Evolutionary conservation across 2,329 filamentous ascomycete species (phyloP).

Genomic region (Paraconiothyrium sp.): DNA sequence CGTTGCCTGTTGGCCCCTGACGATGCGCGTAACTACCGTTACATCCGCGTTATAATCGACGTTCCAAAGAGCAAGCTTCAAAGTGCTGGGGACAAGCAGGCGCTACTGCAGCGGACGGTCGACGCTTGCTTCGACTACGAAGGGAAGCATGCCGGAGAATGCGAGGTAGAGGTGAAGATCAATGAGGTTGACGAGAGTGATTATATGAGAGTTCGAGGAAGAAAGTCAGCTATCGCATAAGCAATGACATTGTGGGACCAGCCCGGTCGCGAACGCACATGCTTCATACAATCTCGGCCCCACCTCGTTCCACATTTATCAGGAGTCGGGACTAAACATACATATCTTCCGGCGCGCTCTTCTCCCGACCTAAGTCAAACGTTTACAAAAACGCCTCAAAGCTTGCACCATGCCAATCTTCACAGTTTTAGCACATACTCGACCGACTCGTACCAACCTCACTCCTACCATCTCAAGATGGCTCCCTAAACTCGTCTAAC

Average conservation of each 20-base stretch:
- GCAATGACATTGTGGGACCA: too few species aligned
- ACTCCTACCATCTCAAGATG: too few species aligned
- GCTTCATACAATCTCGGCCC: not conserved
- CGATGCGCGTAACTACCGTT: not conserved
- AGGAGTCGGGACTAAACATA: too few species aligned
- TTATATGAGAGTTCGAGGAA: slow-evolving; percentile 1
- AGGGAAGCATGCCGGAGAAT: slow-evolving; percentile 2
- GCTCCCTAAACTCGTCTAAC: too few species aligned
- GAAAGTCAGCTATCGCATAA: not conserved
- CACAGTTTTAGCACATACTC: too few species aligned
- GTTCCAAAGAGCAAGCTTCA: not conserved
- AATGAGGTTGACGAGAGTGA: slow-evolving; percentile 6
- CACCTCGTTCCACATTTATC: too few species aligned
- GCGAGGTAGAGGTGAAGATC: slow-evolving; percentile 11
- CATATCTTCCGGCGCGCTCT: too few species aligned
- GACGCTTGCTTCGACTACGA: slow-evolving; percentile 7
- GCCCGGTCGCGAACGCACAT: not conserved
- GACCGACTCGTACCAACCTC: too few species aligned
- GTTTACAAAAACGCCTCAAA: too few species aligned
- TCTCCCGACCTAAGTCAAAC: too few species aligned
- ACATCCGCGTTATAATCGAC: slow-evolving; percentile 9
- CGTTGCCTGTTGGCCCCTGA: not conserved
- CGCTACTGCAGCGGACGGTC: slow-evolving; percentile 4
- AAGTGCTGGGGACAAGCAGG: not conserved
- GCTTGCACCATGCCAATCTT: too few species aligned